phyloP scores from a whole-genome alignment of 2,329 filamentous ascomycete genomes.

The Moelleriella libera region DNA sequence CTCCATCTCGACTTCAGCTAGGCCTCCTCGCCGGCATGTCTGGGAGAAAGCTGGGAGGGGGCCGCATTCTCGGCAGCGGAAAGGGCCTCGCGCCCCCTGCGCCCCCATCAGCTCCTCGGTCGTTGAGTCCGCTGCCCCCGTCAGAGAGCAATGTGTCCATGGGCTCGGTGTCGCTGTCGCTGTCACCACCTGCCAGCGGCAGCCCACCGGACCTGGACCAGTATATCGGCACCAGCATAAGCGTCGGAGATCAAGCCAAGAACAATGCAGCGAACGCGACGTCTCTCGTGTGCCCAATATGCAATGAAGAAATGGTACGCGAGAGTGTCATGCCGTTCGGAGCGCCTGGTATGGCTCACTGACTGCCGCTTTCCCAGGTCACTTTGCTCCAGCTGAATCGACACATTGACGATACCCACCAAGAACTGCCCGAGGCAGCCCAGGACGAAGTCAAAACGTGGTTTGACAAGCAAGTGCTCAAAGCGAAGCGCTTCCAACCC shows the following conservation, averaged over 20 bases:
- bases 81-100: constrained; percentile 60
- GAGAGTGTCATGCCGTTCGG: background rate
- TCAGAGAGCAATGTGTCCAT: constrained; percentile 66
- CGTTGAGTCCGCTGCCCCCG: constrained; percentile 34
- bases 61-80: constrained; percentile 78
- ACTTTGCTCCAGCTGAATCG: constrained; percentile 85
- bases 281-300: constrained; percentile 87
- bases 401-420: constrained; percentile 75
- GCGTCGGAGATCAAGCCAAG: constrained; percentile 42
- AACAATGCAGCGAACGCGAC: constrained; percentile 33
- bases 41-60: constrained; percentile 76
- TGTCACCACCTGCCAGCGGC: constrained; percentile 45
- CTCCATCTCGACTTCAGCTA: background rate
- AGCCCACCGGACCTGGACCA: constrained; percentile 58
- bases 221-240: constrained; percentile 72
- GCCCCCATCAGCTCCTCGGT: constrained; percentile 25
- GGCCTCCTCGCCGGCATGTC: constrained; percentile 44
- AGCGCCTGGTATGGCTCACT: background rate
- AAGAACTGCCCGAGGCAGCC: constrained; percentile 74
- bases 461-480: constrained; percentile 90
- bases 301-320: constrained; percentile 88
- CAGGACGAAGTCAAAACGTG: constrained; percentile 94
- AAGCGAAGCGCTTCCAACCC: constrained; percentile 86
- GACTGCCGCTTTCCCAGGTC: constrained; percentile 37
- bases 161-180: constrained; percentile 50